phyloP scores from a whole-genome alignment of 2,329 filamentous ascomycete species.

The Fonsecaea erecta region DNA sequence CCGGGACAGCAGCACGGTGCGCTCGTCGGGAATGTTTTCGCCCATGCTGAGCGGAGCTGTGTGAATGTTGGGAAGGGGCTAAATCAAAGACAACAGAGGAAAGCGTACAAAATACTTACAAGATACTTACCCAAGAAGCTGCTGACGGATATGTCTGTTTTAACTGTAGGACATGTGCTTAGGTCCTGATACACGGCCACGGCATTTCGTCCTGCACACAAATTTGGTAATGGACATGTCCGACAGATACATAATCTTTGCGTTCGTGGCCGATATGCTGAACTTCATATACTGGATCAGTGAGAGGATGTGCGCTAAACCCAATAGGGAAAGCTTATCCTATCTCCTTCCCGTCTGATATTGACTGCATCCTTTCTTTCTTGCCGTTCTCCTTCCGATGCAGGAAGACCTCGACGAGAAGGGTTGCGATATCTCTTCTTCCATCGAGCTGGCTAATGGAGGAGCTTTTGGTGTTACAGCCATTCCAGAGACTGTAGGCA shows the following conservation, averaged over 20 bases:
- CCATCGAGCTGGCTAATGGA: neutral
- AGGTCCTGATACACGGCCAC: neutral
- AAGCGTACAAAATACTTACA: neutral
- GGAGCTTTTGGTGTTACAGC: neutral
- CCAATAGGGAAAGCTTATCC: conserved; percentile 9
- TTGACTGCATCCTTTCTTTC: neutral
- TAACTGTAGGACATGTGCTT: neutral
- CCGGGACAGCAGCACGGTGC: conserved; percentile 5
- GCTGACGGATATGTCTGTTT: neutral
- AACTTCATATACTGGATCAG: neutral
- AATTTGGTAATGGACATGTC: neutral
- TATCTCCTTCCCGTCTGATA: neutral
- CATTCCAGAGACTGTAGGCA: neutral
- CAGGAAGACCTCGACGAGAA: neutral
- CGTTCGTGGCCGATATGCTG: neutral
- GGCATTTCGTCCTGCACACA: neutral
- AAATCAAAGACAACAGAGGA: neutral
- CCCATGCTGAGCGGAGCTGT: neutral
- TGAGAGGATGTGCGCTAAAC: conserved; percentile 6
- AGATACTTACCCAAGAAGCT: neutral
- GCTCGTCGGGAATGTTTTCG: conserved; percentile 3
- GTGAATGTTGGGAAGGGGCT: neutral
- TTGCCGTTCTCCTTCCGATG: neutral
- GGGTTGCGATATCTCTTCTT: neutral
- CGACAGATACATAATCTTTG: neutral